Evolutionary conservation across 1,284 basidiomycete species (phyloP), one percentile per base, ranked within the genome.

Genomic region (Boletellus deceptivus): DNA sequence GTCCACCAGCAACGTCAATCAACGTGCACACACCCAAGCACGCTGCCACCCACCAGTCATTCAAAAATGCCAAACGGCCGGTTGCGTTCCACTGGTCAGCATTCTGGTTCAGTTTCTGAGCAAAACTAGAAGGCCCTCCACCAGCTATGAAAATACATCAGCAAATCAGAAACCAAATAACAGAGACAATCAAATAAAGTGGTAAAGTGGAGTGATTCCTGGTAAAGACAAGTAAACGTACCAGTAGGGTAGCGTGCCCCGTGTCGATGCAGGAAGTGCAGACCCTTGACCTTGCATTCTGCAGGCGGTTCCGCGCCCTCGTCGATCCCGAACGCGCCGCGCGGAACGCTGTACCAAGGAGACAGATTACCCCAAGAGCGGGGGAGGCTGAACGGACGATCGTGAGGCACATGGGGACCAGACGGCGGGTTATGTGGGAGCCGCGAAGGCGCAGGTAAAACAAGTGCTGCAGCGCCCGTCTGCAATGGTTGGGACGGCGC

Each of bases 321-420:
- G 59, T 87, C 76, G 8, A 92, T 59, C 2, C 91, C 91, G 68
- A 91, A 93, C 2, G 78, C 72, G 10, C 75, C 79, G 27, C 72
- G 74, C n/a, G 74, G 73, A 40, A 91, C 83, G 51, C 85, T 89
- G 67, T 86, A 91, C 87, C 89, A 92, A 8, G 91, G 91, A 0
- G 87, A 84, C 36, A 93, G 69, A 62, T 92, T 92, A 0, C 91
- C 91, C 89, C 91, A 91, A 43, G 80, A 77, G 60, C 78, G 81
- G 69, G 91, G 82, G 35, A 93, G 62, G 63, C 86, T 79, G 56
- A 85, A 88, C 2, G 60, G 47, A 18, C 61, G 57, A 22, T 64
- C 59, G 3, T 22, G 22, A 61, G 65, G 41, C 46, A 41, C 13
- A 31, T 1, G 9, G 42, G 29, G 18, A 27, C 55, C 22, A 46